Evolutionary conservation across 495 filamentous ascomycete genomes (phyloP).

Genomic region (Lindgomyces ingoldianus): DNA sequence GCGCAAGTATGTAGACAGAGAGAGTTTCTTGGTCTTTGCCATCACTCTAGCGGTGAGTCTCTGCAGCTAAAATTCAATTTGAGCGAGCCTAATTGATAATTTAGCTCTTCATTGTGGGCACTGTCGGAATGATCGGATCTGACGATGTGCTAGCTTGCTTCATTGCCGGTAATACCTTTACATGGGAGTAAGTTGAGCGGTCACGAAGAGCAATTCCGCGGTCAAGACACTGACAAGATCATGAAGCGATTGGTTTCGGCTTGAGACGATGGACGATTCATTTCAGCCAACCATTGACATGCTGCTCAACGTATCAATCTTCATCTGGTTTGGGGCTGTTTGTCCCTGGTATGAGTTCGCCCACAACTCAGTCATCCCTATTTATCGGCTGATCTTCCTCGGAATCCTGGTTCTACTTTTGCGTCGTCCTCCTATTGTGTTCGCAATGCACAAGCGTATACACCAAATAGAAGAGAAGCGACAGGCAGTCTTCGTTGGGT

Average conservation of each 20-base stretch:
- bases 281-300: slow-evolving; percentile 89
- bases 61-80: neutral
- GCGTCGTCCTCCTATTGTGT: slow-evolving; percentile 75
- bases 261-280: slow-evolving; percentile 83
- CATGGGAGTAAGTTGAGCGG: slow-evolving; percentile 62
- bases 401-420: slow-evolving; percentile 80
- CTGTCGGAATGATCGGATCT: slow-evolving; percentile 84
- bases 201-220: neutral
- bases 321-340: slow-evolving; percentile 89
- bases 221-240: neutral
- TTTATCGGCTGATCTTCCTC: slow-evolving; percentile 74
- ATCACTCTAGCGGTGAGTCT: slow-evolving; percentile 73
- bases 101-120: slow-evolving; percentile 76
- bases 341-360: slow-evolving; percentile 78
- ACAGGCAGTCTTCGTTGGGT: slow-evolving; percentile 83
- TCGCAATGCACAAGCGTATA: slow-evolving; percentile 72
- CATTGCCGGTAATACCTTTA: slow-evolving; percentile 88
- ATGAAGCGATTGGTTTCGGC: slow-evolving; percentile 78
- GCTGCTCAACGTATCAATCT: slow-evolving; percentile 81
- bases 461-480: slow-evolving; percentile 72
- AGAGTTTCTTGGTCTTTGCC: slow-evolving; percentile 88
- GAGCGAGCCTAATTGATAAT: neutral
- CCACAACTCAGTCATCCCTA: slow-evolving; percentile 67
- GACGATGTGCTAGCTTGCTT: slow-evolving; percentile 95
- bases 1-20: slow-evolving; percentile 79